phyloP scores from a whole-genome alignment of 192 early-diverging fungal genomes.

The Coemansia sp. region DNA sequence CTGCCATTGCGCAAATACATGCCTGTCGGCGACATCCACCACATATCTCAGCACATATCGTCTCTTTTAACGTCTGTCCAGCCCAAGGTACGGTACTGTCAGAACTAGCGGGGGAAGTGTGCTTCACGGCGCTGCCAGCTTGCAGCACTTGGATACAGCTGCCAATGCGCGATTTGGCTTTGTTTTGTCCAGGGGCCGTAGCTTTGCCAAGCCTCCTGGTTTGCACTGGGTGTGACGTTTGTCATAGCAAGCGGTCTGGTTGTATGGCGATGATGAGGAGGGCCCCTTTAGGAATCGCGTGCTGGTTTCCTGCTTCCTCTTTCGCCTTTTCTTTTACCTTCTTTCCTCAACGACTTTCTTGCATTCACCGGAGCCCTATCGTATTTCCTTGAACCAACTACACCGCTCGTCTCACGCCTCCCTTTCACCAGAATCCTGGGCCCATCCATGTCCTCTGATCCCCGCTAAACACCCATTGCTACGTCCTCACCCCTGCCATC shows the following conservation, averaged over 20 bases:
- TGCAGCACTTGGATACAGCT: not conserved
- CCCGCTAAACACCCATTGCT: not conserved
- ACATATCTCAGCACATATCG: not conserved
- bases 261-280: not conserved
- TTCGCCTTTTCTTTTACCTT: not conserved
- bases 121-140: not conserved
- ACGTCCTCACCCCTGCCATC: not conserved
- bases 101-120: not conserved
- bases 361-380: not conserved
- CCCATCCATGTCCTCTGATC: not conserved
- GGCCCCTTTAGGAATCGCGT: not conserved
- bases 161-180: not conserved
- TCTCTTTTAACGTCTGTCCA: not conserved
- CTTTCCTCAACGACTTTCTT: not conserved
- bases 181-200: not conserved
- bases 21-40: not conserved
- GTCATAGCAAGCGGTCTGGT: not conserved
- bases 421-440: not conserved
- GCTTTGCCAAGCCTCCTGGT: not conserved
- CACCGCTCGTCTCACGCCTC: not conserved
- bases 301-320: not conserved
- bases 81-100: not conserved
- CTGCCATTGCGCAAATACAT: not conserved
- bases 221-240: not conserved
- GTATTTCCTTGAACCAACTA: no score